Evolutionary conservation across 1,139 yeast species (phyloP), one percentile per base, ranked within the genome.

Genomic region (Taphrina communis): DNA sequence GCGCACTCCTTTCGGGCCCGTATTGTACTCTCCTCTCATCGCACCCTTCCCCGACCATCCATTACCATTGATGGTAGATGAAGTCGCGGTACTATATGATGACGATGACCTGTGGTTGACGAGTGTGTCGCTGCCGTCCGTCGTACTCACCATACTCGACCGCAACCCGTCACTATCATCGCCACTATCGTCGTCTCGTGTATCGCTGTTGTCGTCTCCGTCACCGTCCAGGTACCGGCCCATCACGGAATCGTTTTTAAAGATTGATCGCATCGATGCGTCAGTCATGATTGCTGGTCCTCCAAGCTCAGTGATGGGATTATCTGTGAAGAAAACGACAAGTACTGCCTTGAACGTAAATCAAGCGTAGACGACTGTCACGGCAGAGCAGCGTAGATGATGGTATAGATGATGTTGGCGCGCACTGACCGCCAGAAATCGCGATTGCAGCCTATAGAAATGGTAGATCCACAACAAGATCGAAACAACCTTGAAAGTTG

Each of bases 1-100:
- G 4, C 69, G 59, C 35, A 70, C 72, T 17, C 72, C 72, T 25
- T 70, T 70, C 6, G 71, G 71, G 12, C 72, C 72, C 12, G 72
- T 70, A 41, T 70, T 70, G 21, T 25, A 44, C 31, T 70, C 38
- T 17, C 46, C 53, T 9, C 1, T 25, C 31, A 25, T 25, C 31
- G 31, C 31, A 2, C 31, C 1, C 38, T 2, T 38, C 38, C 8
- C 36, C 42, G 14, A 2, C 31, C 31, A 25, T 25, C 31, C 31
- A 1, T 25, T 25, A 1, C 31, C 31, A 1, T 25, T 25, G 14
- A 39, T 3, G 14, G 42, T 39, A 9, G 42, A 39, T 11, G 42
- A 39, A 14, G 11, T 14, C 42, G 25, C 3, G 31, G 31, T 25
- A 25, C 31, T 25, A 25, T 25, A 25, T 2, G 31, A 25, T 1